Base-by-base conservation (phyloP, 306 rosid genomes). In the Citrullus amarus region DNA sequence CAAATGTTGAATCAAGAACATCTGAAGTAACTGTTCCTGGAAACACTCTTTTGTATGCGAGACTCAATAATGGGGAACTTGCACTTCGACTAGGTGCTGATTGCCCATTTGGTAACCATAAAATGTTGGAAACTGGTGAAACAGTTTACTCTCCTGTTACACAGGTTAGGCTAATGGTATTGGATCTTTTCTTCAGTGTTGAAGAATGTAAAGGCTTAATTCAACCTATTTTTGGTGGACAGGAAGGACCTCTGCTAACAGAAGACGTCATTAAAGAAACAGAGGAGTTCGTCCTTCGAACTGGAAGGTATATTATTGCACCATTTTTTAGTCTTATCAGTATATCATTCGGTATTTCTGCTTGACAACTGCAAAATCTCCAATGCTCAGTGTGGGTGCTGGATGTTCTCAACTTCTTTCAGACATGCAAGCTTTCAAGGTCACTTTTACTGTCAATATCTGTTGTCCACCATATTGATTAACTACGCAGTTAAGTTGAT, bases 401-500 rank as follows among this genome's bases (percentile, higher is more conserved):
- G 99, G 97, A 70, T 96, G 99, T 87, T 96, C 99, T 75, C 99
- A 96, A 86, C 97, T 96, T 66, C 97, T 92, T 79, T 96, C 99
- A 18, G 99, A 96, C 83, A 96, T 96, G 99, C 99, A 96, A 85
- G 98, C 99, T 83, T 96, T 92, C 91, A 96, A 96, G 98, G 99
- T 92, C 74, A 54, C 80, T 71, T 79, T 62, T 79, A 36, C 78
- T 79, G 79, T 59, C 63, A 34, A 53, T 53, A 34, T 79, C 77
- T 78, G 68, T 46, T 85, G 81, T 61, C 60, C 3, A 74, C 79
- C 79, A 75, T 36, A 17, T 46, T 72, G 54, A 63, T 79, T 41
- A 73, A 53, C 60, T 57, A 63, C 81, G 62, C 82, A 77, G 67
- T 76, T 78, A 43, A 53, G 78, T 75, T 77, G 38, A 60, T 55